Base-by-base conservation (phyloP, 495 filamentous ascomycete species). In the Neurospora discreta region DNA sequence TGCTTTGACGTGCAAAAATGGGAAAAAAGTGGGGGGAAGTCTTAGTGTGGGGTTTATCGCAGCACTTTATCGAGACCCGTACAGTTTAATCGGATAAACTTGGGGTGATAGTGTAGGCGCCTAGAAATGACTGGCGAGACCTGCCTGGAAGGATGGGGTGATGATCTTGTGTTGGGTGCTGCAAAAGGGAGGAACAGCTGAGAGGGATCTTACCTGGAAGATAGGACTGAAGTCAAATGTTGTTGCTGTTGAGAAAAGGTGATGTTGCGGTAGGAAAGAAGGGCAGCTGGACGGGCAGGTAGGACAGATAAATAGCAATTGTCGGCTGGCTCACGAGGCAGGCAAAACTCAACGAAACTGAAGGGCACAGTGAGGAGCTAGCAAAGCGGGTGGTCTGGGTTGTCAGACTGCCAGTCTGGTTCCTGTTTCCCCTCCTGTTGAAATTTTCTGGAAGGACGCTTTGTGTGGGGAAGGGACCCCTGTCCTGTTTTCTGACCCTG, bases 401-500 rank as follows among this genome's bases (percentile, higher is more conserved):
- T 36, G 33, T 36, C 33, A 36, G 33, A 5, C 33, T 36, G n/a
- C n/a, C n/a, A n/a, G n/a, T n/a, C n/a, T 60, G 26, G 52, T 65
- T 65, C 52, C 52, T 65, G 52, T 65, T 65, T 65, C 52, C 52
- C 52, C 26, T 65, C 26, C 52, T 18, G 68, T 78, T 79, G 76
- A 80, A 79, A 74, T 80, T 80, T 79, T 80, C 77, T 74, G 70
- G 71, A 71, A 67, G 73, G 75, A 71, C 58, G 70, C 60, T 70
- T 74, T 74, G 75, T 72, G 78, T 78, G 78, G 78, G 74, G 52
- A 65, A 15, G 52, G 74, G 73, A 74, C 71, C 78, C 77, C 75
- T 77, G 77, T 26, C 26, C 26, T 65, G 52, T 13, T 15, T 9
- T 26, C 52, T 65, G 52, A 65, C 52, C 52, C 52, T 65, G 33